A percentile compares a stretch with the other conserved stretches of the same genome.
Conservation (phyloP, 768 basidiomycete species). For the Boletus subparvulus region DNA sequence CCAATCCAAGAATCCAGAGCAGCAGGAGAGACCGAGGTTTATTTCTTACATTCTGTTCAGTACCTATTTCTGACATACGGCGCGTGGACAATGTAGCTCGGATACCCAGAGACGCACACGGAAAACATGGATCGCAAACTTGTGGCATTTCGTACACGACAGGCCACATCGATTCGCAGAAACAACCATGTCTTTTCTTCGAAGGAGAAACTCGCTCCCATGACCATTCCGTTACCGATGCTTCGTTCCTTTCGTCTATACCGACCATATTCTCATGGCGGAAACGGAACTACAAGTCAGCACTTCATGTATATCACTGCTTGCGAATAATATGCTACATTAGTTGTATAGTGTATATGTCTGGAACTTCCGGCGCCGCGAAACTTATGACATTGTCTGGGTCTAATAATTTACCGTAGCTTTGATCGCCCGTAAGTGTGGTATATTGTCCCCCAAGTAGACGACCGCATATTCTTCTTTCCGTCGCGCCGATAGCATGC, state of each 20-base stretch:
- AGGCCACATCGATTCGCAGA: conserved; percentile 7
- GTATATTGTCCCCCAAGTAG: conserved; percentile 30
- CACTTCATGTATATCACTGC: neutral
- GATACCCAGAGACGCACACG: neutral
- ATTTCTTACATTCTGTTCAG: neutral
- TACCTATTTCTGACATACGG: neutral
- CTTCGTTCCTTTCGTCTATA: neutral
- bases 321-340: conserved; percentile 2
- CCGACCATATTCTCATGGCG: neutral
- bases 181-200: conserved; percentile 14
- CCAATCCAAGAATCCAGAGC: neutral
- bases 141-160: conserved; percentile 13
- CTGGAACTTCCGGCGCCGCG: conserved; percentile 52
- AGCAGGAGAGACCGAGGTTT: conserved; percentile 10
- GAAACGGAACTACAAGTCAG: neutral
- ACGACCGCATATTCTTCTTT: too few relatives aligned
- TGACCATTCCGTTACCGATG: conserved; percentile 5
- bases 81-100: neutral
- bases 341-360: neutral
- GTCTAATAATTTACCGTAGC: conserved; percentile 36
- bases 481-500: too few relatives aligned
- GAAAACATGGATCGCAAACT: conserved; percentile 14
- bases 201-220: conserved; percentile 4
- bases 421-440: conserved; percentile 39
- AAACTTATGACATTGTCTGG: conserved; percentile 57